Base-by-base conservation (phyloP, 768 basidiomycete species). In the Lentinula sp. region DNA sequence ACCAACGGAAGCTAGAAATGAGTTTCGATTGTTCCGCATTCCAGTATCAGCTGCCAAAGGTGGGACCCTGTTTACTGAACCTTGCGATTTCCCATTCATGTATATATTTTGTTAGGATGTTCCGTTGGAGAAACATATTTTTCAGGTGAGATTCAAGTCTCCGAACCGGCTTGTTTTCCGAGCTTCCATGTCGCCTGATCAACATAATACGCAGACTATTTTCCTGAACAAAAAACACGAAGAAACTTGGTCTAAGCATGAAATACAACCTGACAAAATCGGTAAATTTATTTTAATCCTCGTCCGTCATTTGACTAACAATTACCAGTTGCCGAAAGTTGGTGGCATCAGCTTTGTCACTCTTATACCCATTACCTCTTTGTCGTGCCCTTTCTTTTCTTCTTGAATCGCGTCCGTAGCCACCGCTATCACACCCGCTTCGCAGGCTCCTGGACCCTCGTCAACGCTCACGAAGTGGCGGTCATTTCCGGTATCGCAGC, bases 331-430 rank as follows among this genome's bases (percentile, higher is more conserved):
- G 39, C 59, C 20, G 72, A 75, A 68, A 73, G 74, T 62, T 76
- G 73, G 76, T 77, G 76, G 76, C 76, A 77, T 66, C 77, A 78
- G 65, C 74, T 76, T 60, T 72, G 73, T 51, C 75, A 78, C 59
- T 69, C 72, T 45, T 77, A 74, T 73, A 72, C 74, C 63, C 76
- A 78, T 61, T 77, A 76, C 46, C 69, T 72, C 18, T 63, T 60
- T 3, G 70, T 70, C 32, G 74, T 77, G 28, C 74, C 76, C 35
- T 75, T 73, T 69, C 73, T 78, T 71, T 72, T 70, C 72, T 65
- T 69, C 53, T 67, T 77, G 63, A 76, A 78, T 65, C 73, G 74
- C 23, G 36, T 49, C 59, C 59, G 49, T 4, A 50, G 57, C 35
- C 57, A 50, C 23, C 72, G 69, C 65, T 66, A 68, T n/a, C 65